Base-by-base conservation (phyloP, 2,329 filamentous ascomycete genomes). In the Drechslerella stenobrocha region DNA sequence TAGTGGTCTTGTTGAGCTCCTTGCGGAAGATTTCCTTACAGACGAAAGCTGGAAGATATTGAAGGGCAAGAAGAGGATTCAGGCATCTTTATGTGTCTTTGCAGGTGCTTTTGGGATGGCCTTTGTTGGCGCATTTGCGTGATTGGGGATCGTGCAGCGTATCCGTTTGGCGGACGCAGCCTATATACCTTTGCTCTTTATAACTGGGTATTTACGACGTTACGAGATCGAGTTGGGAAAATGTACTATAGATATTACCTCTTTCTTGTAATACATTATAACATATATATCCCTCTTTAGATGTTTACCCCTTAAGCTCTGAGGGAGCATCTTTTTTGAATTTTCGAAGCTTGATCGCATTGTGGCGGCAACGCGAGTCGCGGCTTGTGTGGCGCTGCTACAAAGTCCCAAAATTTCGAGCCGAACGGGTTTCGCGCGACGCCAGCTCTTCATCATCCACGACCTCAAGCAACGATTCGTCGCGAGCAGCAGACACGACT, bases 81-180 rank as follows among this genome's bases (percentile, higher is more conserved):
- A 82, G 51, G 87, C 87, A 0, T 88, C 84, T 59, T 60, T 84
- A 26, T 78, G 85, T 3, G 86, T 90, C 1, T 79, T 85, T 24
- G 77, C 78, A 0, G 87, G 87, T 0, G 85, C 87, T 0, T 77
- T 81, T 51, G 78, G 87, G 51, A 90, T 90, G 87, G 85, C 86
- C 30, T 75, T 84, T 11, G 86, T 90, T 0, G 87, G 87, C 0
- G 87, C 86, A 6, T 89, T 67, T 52, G 63, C 63, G 20, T 67
- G 34, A 45, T 46, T 42, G 13, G 15, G 37, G n/a, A n/a, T n/a
- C n/a, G n/a, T n/a, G n/a, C n/a, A n/a, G n/a, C n/a, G n/a, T n/a
- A n/a, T n/a, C n/a, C n/a, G n/a, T n/a, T n/a, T n/a, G n/a, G n/a
- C n/a, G n/a, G n/a, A n/a, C n/a, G n/a, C n/a, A n/a, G n/a, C n/a